Base-by-base conservation (phyloP, 108 stramenopile genomes). In the Conticribra weissflogii region DNA sequence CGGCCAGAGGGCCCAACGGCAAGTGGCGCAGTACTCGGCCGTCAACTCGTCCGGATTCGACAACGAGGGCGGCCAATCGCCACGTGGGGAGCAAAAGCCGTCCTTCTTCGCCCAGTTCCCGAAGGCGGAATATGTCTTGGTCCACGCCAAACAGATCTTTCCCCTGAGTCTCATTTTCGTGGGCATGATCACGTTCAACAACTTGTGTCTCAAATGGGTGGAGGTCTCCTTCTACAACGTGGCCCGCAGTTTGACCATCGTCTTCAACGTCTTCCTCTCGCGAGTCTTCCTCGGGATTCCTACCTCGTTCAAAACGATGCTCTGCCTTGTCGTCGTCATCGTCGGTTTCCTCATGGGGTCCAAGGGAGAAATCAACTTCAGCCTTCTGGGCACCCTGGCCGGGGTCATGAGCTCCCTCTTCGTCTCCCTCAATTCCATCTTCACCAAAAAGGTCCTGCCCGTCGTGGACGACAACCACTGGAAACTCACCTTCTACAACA, bases 211-310 rank as follows among this genome's bases (percentile, higher is more conserved):
- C 49, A 92, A 97, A 68, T 92, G 79, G 76, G 97, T 98, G 30
- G 91, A 97, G 74, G 97, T 98, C 9, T 96, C 95, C 14, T 98
- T 97, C 83, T 97, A 98, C 88, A 96, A 97, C 59, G 96, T 98
- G 22, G 97, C 97, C 0, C 73, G 97, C 56, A 94, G 88, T 34
- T 76, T 98, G 60, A 97, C 97, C 18, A 94, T 98, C 19, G 93
- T 95, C 29, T 98, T 98, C 87, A 98, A 98, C 54, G 97, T 96
- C 53, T 47, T 95, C 47, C 76, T 98, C 48, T 86, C 94, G 16
- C 59, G 76, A 12, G 23, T 88, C 12, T 73, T 98, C n/a, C 87
- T 97, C 32, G 89, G 94, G 9, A 81, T 72, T 18, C 63, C 84
- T 7, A 89, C 92, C 17, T 92, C 93, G 21, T 22, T 34, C 44